These are phyloP conservation scores for Cicer yamashitae DNA, from an alignment of 306 rosid genomes.

Conservation along the genomic window DNA sequence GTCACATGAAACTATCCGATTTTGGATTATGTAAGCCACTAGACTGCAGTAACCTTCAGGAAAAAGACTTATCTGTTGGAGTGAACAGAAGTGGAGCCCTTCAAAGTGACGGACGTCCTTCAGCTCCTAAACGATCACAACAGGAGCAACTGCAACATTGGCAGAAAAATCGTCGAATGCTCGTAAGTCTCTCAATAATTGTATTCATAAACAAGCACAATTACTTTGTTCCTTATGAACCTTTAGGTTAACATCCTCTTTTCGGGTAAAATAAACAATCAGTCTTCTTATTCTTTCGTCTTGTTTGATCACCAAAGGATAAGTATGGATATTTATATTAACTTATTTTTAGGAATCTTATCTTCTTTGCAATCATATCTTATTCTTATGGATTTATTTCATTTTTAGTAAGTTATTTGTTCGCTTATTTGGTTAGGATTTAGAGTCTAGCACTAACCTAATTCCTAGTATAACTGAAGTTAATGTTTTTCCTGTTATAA, in stretches of 20 bases:
- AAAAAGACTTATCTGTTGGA: slow-evolving; percentile 81
- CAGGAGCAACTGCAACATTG: slow-evolving; percentile 83
- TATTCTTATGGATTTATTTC: not conserved
- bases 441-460: not conserved
- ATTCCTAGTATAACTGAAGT: not conserved
- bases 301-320: not conserved
- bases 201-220: slow-evolving; percentile 35
- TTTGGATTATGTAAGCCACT: slow-evolving; percentile 90
- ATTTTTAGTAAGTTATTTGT: not conserved
- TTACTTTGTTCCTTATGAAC: slow-evolving; percentile 39
- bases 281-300: not conserved
- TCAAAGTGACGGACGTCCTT: slow-evolving; percentile 79
- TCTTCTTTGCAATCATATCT: not conserved
- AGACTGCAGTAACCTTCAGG: slow-evolving; percentile 83
- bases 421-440: not conserved
- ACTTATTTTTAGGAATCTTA: no score
- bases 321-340: not conserved
- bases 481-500: slow-evolving; percentile 1
- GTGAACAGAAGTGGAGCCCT: slow-evolving; percentile 87
- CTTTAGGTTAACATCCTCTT: slow-evolving; percentile 5
- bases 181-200: slow-evolving; percentile 57
- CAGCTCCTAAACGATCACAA: slow-evolving; percentile 62
- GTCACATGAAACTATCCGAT: slow-evolving; percentile 90
- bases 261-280: not conserved
- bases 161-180: slow-evolving; percentile 82